These are phyloP conservation scores for Moringa oleifera DNA, from an alignment of 345 rosid species.

Conservation along the genomic window DNA sequence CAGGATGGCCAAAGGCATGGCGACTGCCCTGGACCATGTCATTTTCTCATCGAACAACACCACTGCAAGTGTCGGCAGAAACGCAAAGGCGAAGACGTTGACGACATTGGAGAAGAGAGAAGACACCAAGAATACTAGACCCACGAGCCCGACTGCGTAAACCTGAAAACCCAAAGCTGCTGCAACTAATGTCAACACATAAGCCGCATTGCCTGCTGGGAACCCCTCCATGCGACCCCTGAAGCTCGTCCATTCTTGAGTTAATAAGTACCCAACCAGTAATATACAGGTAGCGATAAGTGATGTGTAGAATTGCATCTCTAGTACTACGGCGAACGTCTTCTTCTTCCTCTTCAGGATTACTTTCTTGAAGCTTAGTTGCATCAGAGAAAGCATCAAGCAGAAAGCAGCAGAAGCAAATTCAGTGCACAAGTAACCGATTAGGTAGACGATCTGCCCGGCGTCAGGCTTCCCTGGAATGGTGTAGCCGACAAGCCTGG, in stretches of 20 bases:
- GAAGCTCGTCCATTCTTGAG: constrained; percentile 13
- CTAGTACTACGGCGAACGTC: constrained; percentile 6
- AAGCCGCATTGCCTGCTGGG: constrained; percentile 16
- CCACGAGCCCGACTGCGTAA: constrained; percentile 30
- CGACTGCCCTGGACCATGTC: background rate
- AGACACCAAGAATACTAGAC: constrained; percentile 29
- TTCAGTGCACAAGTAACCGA: constrained; percentile 25
- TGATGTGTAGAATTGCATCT: constrained; percentile 19
- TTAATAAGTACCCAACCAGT: constrained; percentile 19
- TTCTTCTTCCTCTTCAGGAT: constrained; percentile 8
- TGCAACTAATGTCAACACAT: constrained; percentile 19
- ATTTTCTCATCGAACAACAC: constrained; percentile 10
- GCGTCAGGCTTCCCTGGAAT: constrained; percentile 12
- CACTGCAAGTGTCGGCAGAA: constrained; percentile 20
- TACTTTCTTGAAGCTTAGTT: constrained; percentile 30
- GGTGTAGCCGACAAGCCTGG: constrained; percentile 25
- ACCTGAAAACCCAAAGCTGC: constrained; percentile 29
- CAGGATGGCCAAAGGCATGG: background rate
- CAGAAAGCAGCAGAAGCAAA: constrained; percentile 36
- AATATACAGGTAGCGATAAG: constrained; percentile 22
- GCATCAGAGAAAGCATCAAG: constrained; percentile 34
- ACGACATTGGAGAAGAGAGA: constrained; percentile 35
- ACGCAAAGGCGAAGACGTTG: constrained; percentile 17
- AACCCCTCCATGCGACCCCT: constrained; percentile 17
- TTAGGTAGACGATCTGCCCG: constrained; percentile 18